phyloP scores from a whole-genome alignment of 2,329 filamentous ascomycete genomes.

The Claviceps pazoutovae region DNA sequence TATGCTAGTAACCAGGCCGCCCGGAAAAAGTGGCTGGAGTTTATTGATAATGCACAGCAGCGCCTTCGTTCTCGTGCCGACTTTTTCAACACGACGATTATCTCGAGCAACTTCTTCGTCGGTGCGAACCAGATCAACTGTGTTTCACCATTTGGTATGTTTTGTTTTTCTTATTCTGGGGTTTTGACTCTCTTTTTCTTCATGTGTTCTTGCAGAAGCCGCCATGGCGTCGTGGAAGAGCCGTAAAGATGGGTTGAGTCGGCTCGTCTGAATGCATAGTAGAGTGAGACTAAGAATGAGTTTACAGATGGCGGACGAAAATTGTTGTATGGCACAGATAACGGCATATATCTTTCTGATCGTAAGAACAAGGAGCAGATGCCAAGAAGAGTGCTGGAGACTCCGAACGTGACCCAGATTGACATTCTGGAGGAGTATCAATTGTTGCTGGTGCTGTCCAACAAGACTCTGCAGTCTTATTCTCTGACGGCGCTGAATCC shows the following conservation, averaged over 20 bases:
- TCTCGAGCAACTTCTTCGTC: conserved; percentile 47
- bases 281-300: not conserved
- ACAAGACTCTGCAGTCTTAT: conserved; percentile 87
- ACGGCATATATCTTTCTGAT: conserved; percentile 83
- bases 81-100: conserved; percentile 66
- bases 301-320: conserved; percentile 77
- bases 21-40: conserved; percentile 92
- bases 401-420: conserved; percentile 79
- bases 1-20: conserved; percentile 77
- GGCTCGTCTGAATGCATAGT: not conserved
- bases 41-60: conserved; percentile 82
- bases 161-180: not conserved
- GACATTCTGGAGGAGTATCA: conserved; percentile 94
- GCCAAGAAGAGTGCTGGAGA: conserved; percentile 75
- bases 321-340: conserved; percentile 86
- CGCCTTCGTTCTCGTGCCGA: conserved; percentile 75
- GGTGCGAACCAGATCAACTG: conserved; percentile 78
- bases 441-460: conserved; percentile 77
- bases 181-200: not conserved
- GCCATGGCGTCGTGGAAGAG: not conserved
- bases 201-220: not conserved
- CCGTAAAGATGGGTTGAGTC: not conserved
- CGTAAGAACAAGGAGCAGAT: conserved; percentile 72
- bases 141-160: conserved; percentile 74
- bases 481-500: conserved; percentile 74